Evolutionary conservation across 2,329 filamentous ascomycete species (phyloP).

Genomic region (Paraphaeosphaeria sporulosa): DNA sequence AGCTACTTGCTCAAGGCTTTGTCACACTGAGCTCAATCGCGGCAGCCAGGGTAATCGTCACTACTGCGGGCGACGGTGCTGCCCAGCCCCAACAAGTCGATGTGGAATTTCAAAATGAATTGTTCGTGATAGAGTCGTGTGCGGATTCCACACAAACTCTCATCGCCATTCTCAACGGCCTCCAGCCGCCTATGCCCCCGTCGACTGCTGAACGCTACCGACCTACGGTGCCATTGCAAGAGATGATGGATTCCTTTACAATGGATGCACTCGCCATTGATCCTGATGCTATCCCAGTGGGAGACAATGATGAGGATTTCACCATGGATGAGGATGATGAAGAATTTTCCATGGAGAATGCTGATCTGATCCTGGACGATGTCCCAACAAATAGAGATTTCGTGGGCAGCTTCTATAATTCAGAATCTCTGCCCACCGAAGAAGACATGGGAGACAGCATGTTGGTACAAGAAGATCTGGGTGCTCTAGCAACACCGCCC

Average conservation of each 20-base stretch:
- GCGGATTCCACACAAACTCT: conserved; percentile 97
- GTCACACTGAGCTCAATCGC: conserved; percentile 89
- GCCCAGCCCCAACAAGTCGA: conserved; percentile 73
- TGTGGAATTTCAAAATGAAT: conserved; percentile 82
- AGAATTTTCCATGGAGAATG: conserved; percentile 46
- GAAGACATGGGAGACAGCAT: conserved; percentile 54
- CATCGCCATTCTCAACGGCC: conserved; percentile 76
- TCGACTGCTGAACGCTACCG: conserved; percentile 85
- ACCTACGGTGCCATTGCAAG: conserved; percentile 84
- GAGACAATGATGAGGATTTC: conserved; percentile 4
- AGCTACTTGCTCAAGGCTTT: conserved; percentile 71
- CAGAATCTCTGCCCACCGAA: conserved; percentile 49
- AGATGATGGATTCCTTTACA: conserved; percentile 89
- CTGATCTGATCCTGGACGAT: conserved; percentile 51
- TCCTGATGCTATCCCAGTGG: conserved; percentile 54
- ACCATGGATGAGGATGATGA: conserved; percentile 55
- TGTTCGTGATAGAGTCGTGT: conserved; percentile 92
- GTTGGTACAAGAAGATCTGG: conserved; percentile 50
- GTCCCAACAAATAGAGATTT: conserved; percentile 53
- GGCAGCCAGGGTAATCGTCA: conserved; percentile 74
- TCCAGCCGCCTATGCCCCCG: conserved; percentile 83
- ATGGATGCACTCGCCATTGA: conserved; percentile 76
- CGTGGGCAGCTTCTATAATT: conserved; percentile 64
- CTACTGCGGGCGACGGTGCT: conserved; percentile 63
- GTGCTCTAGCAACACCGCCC: conserved; percentile 43